phyloP scores from a whole-genome alignment of 1,139 yeast species.

The Yamadazyma atlantica region DNA sequence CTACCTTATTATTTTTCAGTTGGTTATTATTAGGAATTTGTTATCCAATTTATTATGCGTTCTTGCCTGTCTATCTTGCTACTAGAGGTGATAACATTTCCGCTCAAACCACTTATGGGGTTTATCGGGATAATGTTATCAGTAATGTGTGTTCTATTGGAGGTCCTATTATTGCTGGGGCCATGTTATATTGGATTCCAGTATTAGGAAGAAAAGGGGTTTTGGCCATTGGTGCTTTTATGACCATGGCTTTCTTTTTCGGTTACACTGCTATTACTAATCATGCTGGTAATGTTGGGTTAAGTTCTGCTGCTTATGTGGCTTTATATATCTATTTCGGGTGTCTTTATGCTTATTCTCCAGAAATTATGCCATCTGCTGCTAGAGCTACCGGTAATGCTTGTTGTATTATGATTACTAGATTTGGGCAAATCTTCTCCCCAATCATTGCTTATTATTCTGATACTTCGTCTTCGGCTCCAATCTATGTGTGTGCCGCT shows the following conservation, averaged over 20 bases:
- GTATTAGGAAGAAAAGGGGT: conserved; percentile 34
- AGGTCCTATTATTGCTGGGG: conserved; percentile 36
- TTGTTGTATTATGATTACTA: conserved; percentile 27
- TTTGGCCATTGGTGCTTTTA: conserved; percentile 32
- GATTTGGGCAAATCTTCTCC: conserved; percentile 29
- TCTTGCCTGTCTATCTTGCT: conserved; percentile 37
- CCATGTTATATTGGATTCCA: conserved; percentile 25
- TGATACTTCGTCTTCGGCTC: conserved; percentile 27
- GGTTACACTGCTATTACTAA: conserved; percentile 33
- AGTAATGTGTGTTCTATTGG: conserved; percentile 27
- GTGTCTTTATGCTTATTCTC: conserved; percentile 33
- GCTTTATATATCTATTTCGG: conserved; percentile 34
- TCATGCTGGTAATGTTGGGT: conserved; percentile 28
- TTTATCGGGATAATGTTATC: conserved; percentile 31
- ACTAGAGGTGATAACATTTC: conserved; percentile 39
- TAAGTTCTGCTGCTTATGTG: conserved; percentile 29
- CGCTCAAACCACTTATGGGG: conserved; percentile 26
- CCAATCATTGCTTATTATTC: conserved; percentile 33
- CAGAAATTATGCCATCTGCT: conserved; percentile 35
- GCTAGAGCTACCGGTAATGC: conserved; percentile 38
- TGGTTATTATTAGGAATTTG: conserved; percentile 40
- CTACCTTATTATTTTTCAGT: conserved; percentile 29
- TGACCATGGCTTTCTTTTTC: conserved; percentile 33
- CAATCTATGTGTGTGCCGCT: conserved; percentile 36
- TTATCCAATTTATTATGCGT: conserved; percentile 40